Evolutionary conservation across 2,329 filamentous ascomycete genomes (phyloP).

Genomic region (Fusarium sp.): DNA sequence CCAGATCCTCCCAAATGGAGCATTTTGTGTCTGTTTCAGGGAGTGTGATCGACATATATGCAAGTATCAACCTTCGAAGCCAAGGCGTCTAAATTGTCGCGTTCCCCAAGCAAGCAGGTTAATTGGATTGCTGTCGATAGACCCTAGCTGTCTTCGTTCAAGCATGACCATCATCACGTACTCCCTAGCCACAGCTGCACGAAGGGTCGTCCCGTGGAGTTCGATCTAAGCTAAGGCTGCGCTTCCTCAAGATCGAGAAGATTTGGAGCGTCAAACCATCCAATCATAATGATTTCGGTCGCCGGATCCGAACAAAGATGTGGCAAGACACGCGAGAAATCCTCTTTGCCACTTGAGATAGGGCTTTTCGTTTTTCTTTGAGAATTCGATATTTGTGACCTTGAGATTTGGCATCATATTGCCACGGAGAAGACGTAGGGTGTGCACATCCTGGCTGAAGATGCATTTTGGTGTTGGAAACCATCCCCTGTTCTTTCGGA

Average conservation of each 20-base stretch:
- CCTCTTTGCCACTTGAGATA: constrained; percentile 31
- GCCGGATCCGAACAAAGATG: constrained; percentile 20
- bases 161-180: neutral
- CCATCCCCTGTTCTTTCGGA: constrained; percentile 11
- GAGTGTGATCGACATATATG: constrained; percentile 26
- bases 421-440: constrained; percentile 15
- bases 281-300: constrained; percentile 31
- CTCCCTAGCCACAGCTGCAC: constrained; percentile 36
- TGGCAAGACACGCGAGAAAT: constrained; percentile 23
- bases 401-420: constrained; percentile 16
- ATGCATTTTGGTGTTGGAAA: constrained; percentile 27
- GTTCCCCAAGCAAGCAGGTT: neutral
- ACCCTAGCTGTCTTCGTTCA: constrained; percentile 22
- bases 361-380: neutral
- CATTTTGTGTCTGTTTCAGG: constrained; percentile 2
- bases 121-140: constrained; percentile 8
- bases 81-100: neutral
- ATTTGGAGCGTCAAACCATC: constrained; percentile 11
- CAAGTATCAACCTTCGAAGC: constrained; percentile 15
- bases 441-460: constrained; percentile 4
- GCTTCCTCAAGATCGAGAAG: constrained; percentile 46
- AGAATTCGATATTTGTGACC: constrained; percentile 17
- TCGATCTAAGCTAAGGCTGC: constrained; percentile 50
- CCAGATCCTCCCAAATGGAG: constrained; percentile 1
- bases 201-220: constrained; percentile 44